Base-by-base conservation (phyloP, 768 basidiomycete species). In the Rubroboletus pulcherrimus region DNA sequence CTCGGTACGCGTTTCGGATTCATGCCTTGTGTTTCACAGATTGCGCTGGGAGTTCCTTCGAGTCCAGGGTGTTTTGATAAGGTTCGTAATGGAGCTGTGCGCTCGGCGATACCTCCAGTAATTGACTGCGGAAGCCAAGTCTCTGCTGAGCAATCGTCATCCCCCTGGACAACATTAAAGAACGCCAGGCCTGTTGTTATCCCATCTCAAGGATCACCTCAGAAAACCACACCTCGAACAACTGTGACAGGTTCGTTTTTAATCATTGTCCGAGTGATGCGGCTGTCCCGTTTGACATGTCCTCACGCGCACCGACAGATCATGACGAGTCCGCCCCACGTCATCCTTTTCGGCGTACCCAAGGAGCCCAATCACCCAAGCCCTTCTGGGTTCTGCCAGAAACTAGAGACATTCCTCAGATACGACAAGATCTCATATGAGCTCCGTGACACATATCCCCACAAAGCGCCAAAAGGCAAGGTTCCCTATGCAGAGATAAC, bases 361-460 rank as follows among this genome's bases (percentile, higher is more conserved):
- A 72, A 69, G 49, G 49, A 53, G 17, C 49, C 48, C 17, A 48
- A 64, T 37, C 44, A 21, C 3, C 66, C 71, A 21, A 69, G 67
- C 24, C 12, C 38, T 1, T 73, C 71, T 19, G 69, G 67, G 7
- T 72, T 69, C 56, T 73, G 71, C 57, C 67, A 73, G 57, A 72
- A 72, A 35, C 58, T 72, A 3, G 72, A 72, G 52, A 58, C 60
- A 7, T 73, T 70, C 55, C 69, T 72, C 14, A 61, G 62, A 53
- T 63, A 63, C 30, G 59, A 51, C 59, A 61, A 57, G 7, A 58
- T 62, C 47, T 59, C 70, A 1, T 71, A 72, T n/a, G 67, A 67
- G 35, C 63, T 63, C 26, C 61, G 64, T 1, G 66, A 61, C 37
- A 57, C 66, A 2, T 56, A 53, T 39, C 69, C 72, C 1, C 50